Percentiles rank a stretch among this genome's conserved stretches.
Conservation (phyloP, 257 asterid genomes). For the Lantana camara region DNA sequence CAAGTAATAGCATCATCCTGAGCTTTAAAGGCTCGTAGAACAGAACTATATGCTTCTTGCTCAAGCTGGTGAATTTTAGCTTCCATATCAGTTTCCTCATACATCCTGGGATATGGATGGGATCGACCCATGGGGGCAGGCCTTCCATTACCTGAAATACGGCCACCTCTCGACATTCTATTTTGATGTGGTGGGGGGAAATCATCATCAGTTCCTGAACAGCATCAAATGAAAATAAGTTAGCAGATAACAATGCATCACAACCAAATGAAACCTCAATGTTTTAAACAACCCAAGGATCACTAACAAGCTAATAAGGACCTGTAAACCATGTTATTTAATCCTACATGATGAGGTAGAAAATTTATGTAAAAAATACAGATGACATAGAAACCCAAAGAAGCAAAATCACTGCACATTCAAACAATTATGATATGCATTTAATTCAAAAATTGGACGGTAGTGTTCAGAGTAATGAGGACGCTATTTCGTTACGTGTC, state of each 20-base stretch:
- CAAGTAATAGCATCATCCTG: conserved; percentile 93
- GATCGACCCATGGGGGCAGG: conserved; percentile 61
- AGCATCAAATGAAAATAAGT: conserved; percentile 23
- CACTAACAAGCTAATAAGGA: conserved; percentile 15
- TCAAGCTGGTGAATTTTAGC: conserved; percentile 85
- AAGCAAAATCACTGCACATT: conserved; percentile 8
- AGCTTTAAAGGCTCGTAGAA: conserved; percentile 92
- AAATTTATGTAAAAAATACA: not conserved
- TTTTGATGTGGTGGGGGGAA: conserved; percentile 92
- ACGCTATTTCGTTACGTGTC: not conserved
- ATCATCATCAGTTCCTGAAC: conserved; percentile 94
- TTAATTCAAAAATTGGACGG: not conserved
- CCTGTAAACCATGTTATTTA: not conserved
- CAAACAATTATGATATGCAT: not conserved
- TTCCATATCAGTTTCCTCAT: conserved; percentile 74
- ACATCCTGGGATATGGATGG: conserved; percentile 54
- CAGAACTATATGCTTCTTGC: conserved; percentile 91
- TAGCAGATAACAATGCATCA: not conserved
- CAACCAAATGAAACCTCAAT: not conserved
- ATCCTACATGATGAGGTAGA: not conserved
- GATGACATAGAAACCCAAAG: not conserved
- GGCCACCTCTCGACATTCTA: conserved; percentile 89
- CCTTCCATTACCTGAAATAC: conserved; percentile 82
- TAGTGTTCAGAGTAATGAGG: not conserved
- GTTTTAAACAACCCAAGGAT: conserved; percentile 5